Evolutionary conservation across 1,284 basidiomycete species (phyloP).

Genomic region (Ceratobasidium papillatum): DNA sequence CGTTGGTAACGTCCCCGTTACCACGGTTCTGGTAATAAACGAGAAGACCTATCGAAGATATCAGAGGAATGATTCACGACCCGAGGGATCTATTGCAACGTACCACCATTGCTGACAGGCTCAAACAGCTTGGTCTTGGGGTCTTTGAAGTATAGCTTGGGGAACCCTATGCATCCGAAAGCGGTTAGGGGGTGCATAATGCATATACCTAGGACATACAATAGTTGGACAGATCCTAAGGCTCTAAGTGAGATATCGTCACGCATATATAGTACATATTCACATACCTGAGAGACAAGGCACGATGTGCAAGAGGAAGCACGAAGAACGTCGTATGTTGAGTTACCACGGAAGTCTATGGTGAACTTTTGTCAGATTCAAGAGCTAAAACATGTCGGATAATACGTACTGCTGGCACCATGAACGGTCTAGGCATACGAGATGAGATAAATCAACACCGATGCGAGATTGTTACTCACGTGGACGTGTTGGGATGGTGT

Average conservation of each 20-base stretch:
- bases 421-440: background rate
- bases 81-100: background rate
- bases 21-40: conserved; percentile 42
- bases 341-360: conserved; percentile 53
- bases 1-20: background rate
- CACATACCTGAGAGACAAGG: conserved; percentile 29
- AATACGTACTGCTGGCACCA: conserved; percentile 29
- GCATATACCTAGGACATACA: conserved; percentile 1
- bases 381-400: background rate
- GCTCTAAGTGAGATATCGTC: conserved; percentile 44
- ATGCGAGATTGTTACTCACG: conserved; percentile 47
- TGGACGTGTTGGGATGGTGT: conserved; percentile 57
- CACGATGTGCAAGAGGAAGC: conserved; percentile 56
- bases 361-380: background rate
- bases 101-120: conserved; percentile 43
- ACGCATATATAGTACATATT: too few relatives aligned
- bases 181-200: background rate
- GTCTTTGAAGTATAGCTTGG: conserved; percentile 51
- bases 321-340: conserved; percentile 53
- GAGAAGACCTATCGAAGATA: background rate
- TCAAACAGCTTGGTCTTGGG: conserved; percentile 53
- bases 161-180: conserved; percentile 12
- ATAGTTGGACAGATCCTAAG: conserved; percentile 55
- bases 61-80: background rate
- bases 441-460: background rate